Evolutionary conservation across 768 basidiomycete species (phyloP).

Genomic region (Zangia roseola): DNA sequence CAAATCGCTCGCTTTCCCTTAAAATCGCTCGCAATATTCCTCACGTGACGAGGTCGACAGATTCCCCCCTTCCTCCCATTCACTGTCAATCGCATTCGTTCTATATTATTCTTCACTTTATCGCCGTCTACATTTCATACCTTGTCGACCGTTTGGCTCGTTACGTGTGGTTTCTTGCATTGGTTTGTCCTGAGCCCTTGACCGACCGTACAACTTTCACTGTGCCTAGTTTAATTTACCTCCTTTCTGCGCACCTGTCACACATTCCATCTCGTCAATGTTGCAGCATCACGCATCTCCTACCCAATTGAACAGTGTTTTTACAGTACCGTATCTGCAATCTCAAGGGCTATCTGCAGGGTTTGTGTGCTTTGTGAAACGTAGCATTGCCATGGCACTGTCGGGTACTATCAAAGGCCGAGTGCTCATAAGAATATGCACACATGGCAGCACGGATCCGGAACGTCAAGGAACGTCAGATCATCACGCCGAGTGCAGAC

Average conservation of each 20-base stretch:
- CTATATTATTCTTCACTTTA: slow-evolving; percentile 86
- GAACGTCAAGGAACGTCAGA: background rate
- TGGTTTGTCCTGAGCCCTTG: slow-evolving; percentile 26
- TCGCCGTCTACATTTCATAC: slow-evolving; percentile 41
- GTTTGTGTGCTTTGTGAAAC: slow-evolving; percentile 16
- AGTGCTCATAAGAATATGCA: slow-evolving; percentile 13
- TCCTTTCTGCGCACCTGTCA: slow-evolving; percentile 26
- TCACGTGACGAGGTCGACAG: slow-evolving; percentile 56
- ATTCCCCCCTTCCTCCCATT: slow-evolving; percentile 42
- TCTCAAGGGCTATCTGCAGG: slow-evolving; percentile 31
- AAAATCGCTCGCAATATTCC: slow-evolving; percentile 44
- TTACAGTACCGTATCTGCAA: slow-evolving; percentile 34
- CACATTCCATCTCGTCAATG: slow-evolving; percentile 39
- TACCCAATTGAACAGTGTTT: slow-evolving; percentile 40
- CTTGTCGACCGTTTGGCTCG: slow-evolving; percentile 37
- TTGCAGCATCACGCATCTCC: slow-evolving; percentile 44
- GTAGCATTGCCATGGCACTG: slow-evolving; percentile 6
- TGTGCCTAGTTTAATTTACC: slow-evolving; percentile 35
- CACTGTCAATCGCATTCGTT: slow-evolving; percentile 52
- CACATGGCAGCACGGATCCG: slow-evolving; percentile 4
- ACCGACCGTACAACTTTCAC: slow-evolving; percentile 26
- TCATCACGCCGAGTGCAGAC: background rate
- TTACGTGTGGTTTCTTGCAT: slow-evolving; percentile 35
- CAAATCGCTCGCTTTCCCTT: slow-evolving; percentile 44
- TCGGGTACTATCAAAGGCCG: slow-evolving; percentile 12